These are phyloP conservation scores for Chaetothyriales sp. DNA, from an alignment of 2,329 filamentous ascomycete species.

Conservation along the genomic window DNA sequence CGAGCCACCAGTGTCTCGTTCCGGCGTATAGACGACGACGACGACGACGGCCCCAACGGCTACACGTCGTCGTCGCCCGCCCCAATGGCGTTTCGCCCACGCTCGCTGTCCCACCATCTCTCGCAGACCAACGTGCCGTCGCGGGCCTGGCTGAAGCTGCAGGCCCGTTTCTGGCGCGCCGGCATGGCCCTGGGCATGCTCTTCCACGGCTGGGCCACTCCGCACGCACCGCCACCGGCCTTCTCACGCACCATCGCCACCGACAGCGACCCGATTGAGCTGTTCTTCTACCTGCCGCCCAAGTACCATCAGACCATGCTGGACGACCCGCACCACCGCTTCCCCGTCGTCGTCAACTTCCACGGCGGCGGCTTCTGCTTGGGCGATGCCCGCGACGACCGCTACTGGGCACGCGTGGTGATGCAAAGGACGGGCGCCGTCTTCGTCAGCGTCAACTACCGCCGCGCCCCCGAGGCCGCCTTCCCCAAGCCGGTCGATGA, in stretches of 20 bases:
- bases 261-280: slow-evolving; percentile 37
- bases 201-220: slow-evolving; percentile 48
- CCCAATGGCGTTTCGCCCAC: slow-evolving; percentile 5
- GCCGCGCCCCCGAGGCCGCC: slow-evolving; percentile 46
- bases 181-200: slow-evolving; percentile 58
- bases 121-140: slow-evolving; percentile 13
- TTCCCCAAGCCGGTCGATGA: slow-evolving; percentile 53
- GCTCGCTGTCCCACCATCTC: slow-evolving; percentile 17
- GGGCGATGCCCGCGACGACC: slow-evolving; percentile 47
- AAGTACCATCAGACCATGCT: slow-evolving; percentile 22
- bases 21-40: neutral
- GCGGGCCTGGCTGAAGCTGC: slow-evolving; percentile 48
- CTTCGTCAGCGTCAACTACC: slow-evolving; percentile 48
- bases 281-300: slow-evolving; percentile 49
- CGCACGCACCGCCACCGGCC: slow-evolving; percentile 45
- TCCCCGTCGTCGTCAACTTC: slow-evolving; percentile 49
- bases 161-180: slow-evolving; percentile 53
- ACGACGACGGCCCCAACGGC: neutral
- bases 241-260: slow-evolving; percentile 46
- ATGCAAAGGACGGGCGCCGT: slow-evolving; percentile 44
- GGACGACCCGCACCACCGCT: slow-evolving; percentile 29
- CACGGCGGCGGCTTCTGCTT: slow-evolving; percentile 52
- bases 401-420: slow-evolving; percentile 44
- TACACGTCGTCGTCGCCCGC: neutral
- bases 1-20: neutral